phyloP scores from a whole-genome alignment of 805 yeast species.

The Brettanomyces nanus region DNA sequence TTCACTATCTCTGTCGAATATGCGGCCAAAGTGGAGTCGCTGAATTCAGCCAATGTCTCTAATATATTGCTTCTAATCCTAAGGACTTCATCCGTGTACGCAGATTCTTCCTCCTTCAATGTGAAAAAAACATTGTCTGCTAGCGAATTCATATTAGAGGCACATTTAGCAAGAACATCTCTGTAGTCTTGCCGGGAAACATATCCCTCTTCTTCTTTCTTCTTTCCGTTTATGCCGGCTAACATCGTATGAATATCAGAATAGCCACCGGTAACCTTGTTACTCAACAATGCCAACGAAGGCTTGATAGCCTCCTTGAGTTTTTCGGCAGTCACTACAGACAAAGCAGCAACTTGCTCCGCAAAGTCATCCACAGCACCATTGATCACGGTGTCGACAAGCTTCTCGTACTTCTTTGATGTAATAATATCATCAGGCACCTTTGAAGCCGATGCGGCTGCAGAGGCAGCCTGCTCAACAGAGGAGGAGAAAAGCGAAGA shows the following conservation, averaged over 20 bases:
- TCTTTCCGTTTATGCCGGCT: constrained; percentile 16
- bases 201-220: constrained; percentile 15
- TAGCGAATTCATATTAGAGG: constrained; percentile 21
- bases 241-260: constrained; percentile 20
- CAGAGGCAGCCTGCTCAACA: background rate
- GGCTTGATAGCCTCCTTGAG: constrained; percentile 27
- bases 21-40: constrained; percentile 57
- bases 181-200: constrained; percentile 42
- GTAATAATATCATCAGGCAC: constrained; percentile 11
- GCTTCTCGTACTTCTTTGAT: constrained; percentile 19
- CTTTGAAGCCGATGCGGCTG: background rate
- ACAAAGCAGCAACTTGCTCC: constrained; percentile 26
- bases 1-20: constrained; percentile 53
- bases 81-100: constrained; percentile 25
- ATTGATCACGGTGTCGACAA: constrained; percentile 30
- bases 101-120: constrained; percentile 23
- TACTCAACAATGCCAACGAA: constrained; percentile 27
- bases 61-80: constrained; percentile 36
- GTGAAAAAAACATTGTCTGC: constrained; percentile 27
- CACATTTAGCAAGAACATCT: constrained; percentile 29
- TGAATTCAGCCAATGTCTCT: constrained; percentile 67
- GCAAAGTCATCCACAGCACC: constrained; percentile 33
- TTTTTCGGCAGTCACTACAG: constrained; percentile 18
- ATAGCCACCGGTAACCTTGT: constrained; percentile 18
- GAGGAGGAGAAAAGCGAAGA: background rate